Conservation (phyloP, 495 filamentous ascomycete genomes). For the Penicillium argentinense region DNA sequence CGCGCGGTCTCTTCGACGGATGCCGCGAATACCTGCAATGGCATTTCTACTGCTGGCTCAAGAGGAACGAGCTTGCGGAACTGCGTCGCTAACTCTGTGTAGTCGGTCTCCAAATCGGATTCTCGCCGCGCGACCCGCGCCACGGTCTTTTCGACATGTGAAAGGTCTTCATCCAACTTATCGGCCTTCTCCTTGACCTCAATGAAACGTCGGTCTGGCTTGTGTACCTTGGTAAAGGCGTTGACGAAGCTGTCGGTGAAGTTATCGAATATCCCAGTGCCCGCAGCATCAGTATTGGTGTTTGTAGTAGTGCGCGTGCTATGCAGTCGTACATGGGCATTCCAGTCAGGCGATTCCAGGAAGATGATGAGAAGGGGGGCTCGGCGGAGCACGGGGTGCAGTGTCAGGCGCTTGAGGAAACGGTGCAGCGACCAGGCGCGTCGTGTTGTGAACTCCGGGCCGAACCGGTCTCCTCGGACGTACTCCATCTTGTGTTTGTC, state of each 20-base stretch:
- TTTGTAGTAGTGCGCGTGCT: constrained; percentile 58
- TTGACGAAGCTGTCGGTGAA: constrained; percentile 97
- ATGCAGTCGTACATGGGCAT: constrained; percentile 83
- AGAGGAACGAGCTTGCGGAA: constrained; percentile 88
- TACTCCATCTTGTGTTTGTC: constrained; percentile 99
- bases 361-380: constrained; percentile 79
- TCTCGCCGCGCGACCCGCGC: constrained; percentile 86
- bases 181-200: constrained; percentile 90
- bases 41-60: constrained; percentile 82
- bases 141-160: constrained; percentile 90
- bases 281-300: constrained; percentile 50
- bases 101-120: constrained; percentile 84
- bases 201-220: constrained; percentile 90
- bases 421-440: constrained; percentile 88
- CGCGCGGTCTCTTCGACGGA: constrained; percentile 79
- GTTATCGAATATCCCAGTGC: constrained; percentile 79
- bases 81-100: constrained; percentile 84
- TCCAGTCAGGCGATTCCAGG: constrained; percentile 92
- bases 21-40: constrained; percentile 79
- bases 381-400: constrained; percentile 89
- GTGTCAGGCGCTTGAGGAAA: constrained; percentile 81
- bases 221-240: constrained; percentile 93
- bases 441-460: constrained; percentile 86
- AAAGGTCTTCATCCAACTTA: constrained; percentile 93
- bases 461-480: constrained; percentile 93